Evolutionary conservation across 345 rosid genomes (phyloP).

Genomic region (Gossypioides kirkii): DNA sequence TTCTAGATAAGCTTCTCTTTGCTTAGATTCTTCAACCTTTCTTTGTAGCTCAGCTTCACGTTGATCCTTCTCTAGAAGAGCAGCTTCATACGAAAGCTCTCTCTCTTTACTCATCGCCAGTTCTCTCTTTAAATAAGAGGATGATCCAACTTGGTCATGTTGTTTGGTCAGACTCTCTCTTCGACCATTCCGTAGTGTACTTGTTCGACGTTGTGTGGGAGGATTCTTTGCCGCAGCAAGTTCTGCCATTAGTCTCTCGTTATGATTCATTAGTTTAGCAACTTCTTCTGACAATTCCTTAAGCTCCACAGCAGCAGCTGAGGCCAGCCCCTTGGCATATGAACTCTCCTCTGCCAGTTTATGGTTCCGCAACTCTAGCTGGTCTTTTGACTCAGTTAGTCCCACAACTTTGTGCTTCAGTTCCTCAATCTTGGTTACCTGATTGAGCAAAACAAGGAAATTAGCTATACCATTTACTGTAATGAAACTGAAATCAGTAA

Average conservation of each 20-base stretch:
- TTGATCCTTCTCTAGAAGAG: slow-evolving; percentile 72
- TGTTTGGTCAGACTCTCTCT: slow-evolving; percentile 53
- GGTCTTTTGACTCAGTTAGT: slow-evolving; percentile 62
- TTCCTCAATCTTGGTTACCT: slow-evolving; percentile 73
- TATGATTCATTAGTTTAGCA: slow-evolving; percentile 93
- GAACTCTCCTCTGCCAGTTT: slow-evolving; percentile 92
- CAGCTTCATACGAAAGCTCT: slow-evolving; percentile 75
- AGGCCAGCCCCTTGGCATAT: slow-evolving; percentile 96
- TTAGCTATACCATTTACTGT: slow-evolving; percentile 10
- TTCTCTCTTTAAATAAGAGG: slow-evolving; percentile 77
- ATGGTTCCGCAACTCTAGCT: slow-evolving; percentile 60
- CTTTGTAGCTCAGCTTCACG: slow-evolving; percentile 74
- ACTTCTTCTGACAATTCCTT: slow-evolving; percentile 97
- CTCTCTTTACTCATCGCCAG: slow-evolving; percentile 71
- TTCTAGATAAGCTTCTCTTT: slow-evolving; percentile 92
- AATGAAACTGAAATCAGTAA: background rate
- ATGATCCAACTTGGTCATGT: slow-evolving; percentile 54
- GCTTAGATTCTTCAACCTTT: slow-evolving; percentile 81
- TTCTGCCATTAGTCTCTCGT: slow-evolving; percentile 73
- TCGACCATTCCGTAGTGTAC: slow-evolving; percentile 62
- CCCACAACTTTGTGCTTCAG: slow-evolving; percentile 55
- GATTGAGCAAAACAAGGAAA: slow-evolving; percentile 16
- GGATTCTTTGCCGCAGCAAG: slow-evolving; percentile 58
- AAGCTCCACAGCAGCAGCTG: slow-evolving; percentile 99
- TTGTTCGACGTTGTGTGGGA: slow-evolving; percentile 51